Conservation (phyloP, 345 rosid genomes). For the Lepidium aucheri region DNA sequence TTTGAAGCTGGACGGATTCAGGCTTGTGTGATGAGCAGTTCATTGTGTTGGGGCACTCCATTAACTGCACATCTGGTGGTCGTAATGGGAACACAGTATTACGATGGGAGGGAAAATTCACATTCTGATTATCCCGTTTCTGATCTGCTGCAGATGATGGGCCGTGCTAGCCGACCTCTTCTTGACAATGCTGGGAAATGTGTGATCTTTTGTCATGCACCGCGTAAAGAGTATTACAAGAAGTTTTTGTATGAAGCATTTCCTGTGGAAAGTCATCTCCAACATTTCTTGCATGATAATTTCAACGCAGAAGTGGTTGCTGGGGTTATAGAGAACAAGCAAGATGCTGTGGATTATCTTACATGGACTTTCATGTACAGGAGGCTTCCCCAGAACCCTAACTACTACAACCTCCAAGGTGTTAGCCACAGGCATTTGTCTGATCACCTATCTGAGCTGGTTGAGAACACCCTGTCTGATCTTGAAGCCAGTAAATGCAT, state of each 20-base stretch:
- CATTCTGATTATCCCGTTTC: conserved; percentile 81
- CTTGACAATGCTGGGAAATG: conserved; percentile 83
- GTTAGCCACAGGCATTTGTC: conserved; percentile 92
- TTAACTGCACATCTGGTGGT: conserved; percentile 77
- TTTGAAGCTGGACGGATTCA: conserved; percentile 88
- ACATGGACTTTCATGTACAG: conserved; percentile 96
- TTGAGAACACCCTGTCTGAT: conserved; percentile 73
- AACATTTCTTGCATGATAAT: conserved; percentile 84
- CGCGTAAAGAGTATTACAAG: conserved; percentile 87
- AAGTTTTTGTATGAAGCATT: conserved; percentile 86
- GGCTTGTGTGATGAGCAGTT: conserved; percentile 93
- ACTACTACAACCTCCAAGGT: conserved; percentile 95
- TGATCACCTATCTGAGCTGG: conserved; percentile 94
- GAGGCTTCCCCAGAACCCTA: conserved; percentile 88
- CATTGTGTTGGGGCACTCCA: conserved; percentile 81
- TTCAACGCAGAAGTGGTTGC: conserved; percentile 86
- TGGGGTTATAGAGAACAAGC: conserved; percentile 74
- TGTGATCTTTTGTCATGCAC: conserved; percentile 81
- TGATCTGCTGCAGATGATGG: conserved; percentile 96
- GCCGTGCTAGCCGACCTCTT: conserved; percentile 82
- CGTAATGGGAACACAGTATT: conserved; percentile 94
- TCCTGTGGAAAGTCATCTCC: conserved; percentile 88
- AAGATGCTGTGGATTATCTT: conserved; percentile 91
- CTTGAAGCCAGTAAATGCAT: conserved; percentile 80
- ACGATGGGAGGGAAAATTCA: conserved; percentile 80